Evolutionary conservation across 805 yeast genomes (phyloP).

Genomic region (Torulaspora delbrueckii): DNA sequence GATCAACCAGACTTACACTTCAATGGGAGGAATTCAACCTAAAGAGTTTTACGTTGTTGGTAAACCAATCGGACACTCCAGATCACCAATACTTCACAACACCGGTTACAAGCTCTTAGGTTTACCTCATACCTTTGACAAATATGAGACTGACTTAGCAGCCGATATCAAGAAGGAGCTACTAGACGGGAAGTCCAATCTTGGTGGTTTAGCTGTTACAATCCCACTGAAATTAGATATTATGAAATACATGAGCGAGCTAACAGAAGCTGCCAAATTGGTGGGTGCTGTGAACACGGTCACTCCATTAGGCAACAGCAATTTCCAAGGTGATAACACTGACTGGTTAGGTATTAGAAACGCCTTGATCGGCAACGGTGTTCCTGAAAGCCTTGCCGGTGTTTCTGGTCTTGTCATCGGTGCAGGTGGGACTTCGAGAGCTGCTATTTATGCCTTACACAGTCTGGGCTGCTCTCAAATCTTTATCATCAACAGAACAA

Average conservation of each 20-base stretch:
- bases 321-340: constrained; percentile 80
- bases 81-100: constrained; percentile 84
- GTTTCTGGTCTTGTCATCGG: constrained; percentile 79
- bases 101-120: constrained; percentile 71
- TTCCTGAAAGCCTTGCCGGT: constrained; percentile 39
- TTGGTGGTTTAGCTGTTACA: constrained; percentile 95
- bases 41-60: constrained; percentile 74
- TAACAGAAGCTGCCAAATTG: constrained; percentile 69
- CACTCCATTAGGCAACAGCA: constrained; percentile 45
- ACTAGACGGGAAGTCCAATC: constrained; percentile 40
- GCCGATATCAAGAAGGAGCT: constrained; percentile 50
- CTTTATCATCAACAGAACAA: constrained; percentile 77
- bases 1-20: constrained; percentile 51
- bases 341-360: constrained; percentile 88
- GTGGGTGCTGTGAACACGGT: constrained; percentile 96
- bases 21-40: constrained; percentile 57
- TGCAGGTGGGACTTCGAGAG: constrained; percentile 96
- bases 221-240: constrained; percentile 88
- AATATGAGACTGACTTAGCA: constrained; percentile 65
- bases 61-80: constrained; percentile 75
- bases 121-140: constrained; percentile 65
- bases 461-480: constrained; percentile 72
- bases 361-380: constrained; percentile 61
- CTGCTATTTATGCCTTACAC: constrained; percentile 84
- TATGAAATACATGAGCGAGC: constrained; percentile 55